phyloP scores from a whole-genome alignment of 169 alveolate genomes.

The Neospora caninum region DNA sequence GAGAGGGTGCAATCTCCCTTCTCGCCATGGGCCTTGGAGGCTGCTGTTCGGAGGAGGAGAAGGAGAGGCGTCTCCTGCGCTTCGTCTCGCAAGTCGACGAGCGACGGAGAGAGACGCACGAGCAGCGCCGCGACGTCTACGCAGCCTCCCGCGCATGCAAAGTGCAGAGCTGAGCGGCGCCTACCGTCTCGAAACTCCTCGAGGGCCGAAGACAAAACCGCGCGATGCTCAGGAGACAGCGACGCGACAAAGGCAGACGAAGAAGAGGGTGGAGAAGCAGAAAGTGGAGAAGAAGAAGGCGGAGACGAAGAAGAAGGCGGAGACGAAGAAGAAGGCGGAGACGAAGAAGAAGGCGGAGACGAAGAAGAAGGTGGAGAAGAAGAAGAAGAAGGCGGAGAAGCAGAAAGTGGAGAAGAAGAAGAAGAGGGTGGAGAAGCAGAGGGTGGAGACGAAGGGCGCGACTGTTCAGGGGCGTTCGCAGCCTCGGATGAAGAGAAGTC shows the following conservation, averaged over 20 bases:
- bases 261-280: neutral
- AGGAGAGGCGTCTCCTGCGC: neutral
- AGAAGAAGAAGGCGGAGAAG: neutral
- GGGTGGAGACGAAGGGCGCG: neutral
- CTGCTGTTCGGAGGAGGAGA: neutral
- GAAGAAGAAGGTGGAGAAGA: neutral
- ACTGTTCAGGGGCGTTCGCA: neutral
- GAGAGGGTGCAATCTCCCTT: neutral
- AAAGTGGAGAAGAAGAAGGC: neutral
- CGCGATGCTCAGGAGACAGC: neutral
- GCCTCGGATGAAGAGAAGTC: neutral
- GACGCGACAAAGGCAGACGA: too few relatives aligned
- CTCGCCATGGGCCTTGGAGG: neutral
- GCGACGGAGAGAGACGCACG: neutral
- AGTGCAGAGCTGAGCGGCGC: conserved; percentile 13
- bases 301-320: neutral
- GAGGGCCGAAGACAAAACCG: neutral
- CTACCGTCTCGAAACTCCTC: conserved; percentile 1
- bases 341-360: neutral
- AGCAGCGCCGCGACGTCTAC: neutral
- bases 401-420: neutral
- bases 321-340: neutral
- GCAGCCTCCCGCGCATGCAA: conserved; percentile 16
- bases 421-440: neutral
- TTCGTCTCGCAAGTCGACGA: neutral